Conservation (phyloP, 164 flowering plant genomes). For the Liquidambar formosana region DNA sequence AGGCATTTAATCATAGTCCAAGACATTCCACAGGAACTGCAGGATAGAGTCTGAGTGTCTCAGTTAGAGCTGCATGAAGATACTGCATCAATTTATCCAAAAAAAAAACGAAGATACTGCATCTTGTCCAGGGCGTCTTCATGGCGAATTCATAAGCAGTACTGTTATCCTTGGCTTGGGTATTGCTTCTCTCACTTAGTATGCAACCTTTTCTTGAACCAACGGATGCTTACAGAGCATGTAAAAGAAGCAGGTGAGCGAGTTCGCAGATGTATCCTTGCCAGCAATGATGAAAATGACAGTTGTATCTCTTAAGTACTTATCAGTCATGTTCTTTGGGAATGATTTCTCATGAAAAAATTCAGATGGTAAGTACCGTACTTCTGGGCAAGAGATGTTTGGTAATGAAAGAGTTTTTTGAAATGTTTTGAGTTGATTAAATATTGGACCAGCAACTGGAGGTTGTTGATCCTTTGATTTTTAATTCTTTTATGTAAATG, state of each 20-base stretch:
- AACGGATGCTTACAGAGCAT: conserved; percentile 58
- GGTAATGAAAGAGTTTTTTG: conserved; percentile 35
- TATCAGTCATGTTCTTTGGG: conserved; percentile 39
- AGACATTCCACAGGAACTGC: conserved; percentile 16
- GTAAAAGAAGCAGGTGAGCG: too few species aligned
- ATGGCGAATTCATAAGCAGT: conserved; percentile 20
- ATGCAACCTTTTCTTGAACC: conserved; percentile 46
- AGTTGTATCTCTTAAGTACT: conserved; percentile 50
- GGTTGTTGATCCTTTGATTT: conserved; percentile 19
- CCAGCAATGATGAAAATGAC: too few species aligned
- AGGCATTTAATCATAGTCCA: neutral
- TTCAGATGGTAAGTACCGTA: conserved; percentile 30
- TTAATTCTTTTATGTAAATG: conserved; percentile 5
- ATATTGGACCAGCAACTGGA: conserved; percentile 39
- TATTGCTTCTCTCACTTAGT: conserved; percentile 33
- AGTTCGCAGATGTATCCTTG: too few species aligned
- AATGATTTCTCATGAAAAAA: too few species aligned
- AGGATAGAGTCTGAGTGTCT: conserved; percentile 27
- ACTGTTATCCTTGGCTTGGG: neutral
- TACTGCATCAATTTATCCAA: neutral
- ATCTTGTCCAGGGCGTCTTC: too few species aligned
- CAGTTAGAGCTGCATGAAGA: conserved; percentile 27
- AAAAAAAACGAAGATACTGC: conserved; percentile 7
- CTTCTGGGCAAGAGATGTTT: conserved; percentile 28
- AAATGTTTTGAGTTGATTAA: conserved; percentile 36